Evolutionary conservation across 306 rosid species (phyloP).

Genomic region (Trifolium subterraneum): DNA sequence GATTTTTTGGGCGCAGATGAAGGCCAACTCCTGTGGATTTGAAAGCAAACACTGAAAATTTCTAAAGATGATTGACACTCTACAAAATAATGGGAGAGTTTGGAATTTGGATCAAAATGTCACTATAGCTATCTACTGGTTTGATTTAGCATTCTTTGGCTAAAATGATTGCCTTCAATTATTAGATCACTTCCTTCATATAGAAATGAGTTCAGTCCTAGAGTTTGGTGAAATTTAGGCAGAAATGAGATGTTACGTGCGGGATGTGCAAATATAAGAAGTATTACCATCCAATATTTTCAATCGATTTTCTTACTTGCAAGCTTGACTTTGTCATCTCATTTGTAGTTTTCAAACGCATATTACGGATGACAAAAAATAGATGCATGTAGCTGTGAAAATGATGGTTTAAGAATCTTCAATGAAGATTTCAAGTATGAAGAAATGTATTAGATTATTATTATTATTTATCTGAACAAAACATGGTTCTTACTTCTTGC

Average conservation of each 20-base stretch:
- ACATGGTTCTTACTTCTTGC: not conserved
- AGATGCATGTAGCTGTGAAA: not conserved
- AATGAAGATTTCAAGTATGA: not conserved
- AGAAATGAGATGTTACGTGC: slow-evolving; percentile 23
- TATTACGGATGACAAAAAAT: not conserved
- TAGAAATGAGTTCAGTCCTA: slow-evolving; percentile 25
- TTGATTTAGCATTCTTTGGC: slow-evolving; percentile 24
- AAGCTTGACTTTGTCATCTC: not conserved
- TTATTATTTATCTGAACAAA: not conserved
- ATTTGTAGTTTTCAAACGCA: slow-evolving; percentile 6
- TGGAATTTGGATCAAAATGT: slow-evolving; percentile 30
- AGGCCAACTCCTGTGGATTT: slow-evolving; percentile 82
- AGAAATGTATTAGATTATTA: too few species aligned
- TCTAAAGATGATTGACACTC: slow-evolving; percentile 25
- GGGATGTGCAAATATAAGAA: slow-evolving; percentile 38
- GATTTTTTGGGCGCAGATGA: too few species aligned
- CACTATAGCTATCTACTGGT: slow-evolving; percentile 3
- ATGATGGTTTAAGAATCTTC: not conserved
- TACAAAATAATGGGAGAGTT: slow-evolving; percentile 16
- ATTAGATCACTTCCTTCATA: slow-evolving; percentile 36
- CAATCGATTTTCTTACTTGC: slow-evolving; percentile 22
- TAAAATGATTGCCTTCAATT: slow-evolving; percentile 6
- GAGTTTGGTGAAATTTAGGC: slow-evolving; percentile 42
- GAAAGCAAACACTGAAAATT: slow-evolving; percentile 69
- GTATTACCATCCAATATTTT: slow-evolving; percentile 1